Percentiles rank a stretch among this genome's conserved stretches.
phyloP scores from a whole-genome alignment of 2,329 filamentous ascomycete genomes.

The Fusarium sp. region DNA sequence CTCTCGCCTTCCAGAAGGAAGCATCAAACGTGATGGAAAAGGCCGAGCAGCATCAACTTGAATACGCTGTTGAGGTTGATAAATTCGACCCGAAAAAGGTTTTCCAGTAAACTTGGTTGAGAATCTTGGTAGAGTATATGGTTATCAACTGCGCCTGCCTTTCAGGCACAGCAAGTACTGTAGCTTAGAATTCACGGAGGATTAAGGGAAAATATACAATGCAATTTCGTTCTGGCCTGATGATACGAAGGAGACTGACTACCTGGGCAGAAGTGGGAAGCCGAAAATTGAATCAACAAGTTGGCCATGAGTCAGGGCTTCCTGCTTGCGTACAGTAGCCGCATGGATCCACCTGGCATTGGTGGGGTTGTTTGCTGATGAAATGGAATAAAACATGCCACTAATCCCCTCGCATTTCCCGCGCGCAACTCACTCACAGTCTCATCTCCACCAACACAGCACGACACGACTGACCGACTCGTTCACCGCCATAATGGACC shows the following conservation, averaged over 20 bases:
- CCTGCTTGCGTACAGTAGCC: too few species aligned
- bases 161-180: background rate
- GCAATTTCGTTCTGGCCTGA: slow-evolving; percentile 5
- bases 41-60: background rate
- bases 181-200: background rate
- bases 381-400: slow-evolving; percentile 2
- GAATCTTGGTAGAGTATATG: slow-evolving; percentile 3
- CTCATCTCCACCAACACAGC: background rate
- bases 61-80: background rate
- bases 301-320: background rate
- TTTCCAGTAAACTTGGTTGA: slow-evolving; percentile 5
- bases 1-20: background rate
- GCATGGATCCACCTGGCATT: background rate
- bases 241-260: background rate
- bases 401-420: background rate
- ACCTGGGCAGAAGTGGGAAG: background rate
- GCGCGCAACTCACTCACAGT: background rate
- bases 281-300: background rate
- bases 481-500: slow-evolving; percentile 11
- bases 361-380: background rate
- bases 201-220: background rate
- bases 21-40: background rate
- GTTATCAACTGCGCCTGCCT: background rate
- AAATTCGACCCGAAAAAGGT: background rate
- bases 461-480: slow-evolving; percentile 1